Conservation (phyloP, 2,329 filamentous ascomycete genomes). For the Monosporascus ibericus region DNA sequence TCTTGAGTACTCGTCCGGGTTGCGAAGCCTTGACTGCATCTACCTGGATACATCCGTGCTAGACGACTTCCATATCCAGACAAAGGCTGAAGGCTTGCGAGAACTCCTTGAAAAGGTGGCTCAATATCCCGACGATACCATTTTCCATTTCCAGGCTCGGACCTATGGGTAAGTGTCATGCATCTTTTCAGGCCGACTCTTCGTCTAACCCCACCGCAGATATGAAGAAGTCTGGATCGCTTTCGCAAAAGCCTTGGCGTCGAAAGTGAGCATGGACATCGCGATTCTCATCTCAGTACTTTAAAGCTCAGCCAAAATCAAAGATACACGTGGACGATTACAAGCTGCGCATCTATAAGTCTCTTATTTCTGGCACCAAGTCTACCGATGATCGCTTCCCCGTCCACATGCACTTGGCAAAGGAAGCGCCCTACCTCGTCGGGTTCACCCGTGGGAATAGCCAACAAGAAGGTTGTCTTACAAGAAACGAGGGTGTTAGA, state of each 20-base stretch:
- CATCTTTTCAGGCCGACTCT: background rate
- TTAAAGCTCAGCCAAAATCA: conserved; percentile 3
- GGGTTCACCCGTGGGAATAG: conserved; percentile 73
- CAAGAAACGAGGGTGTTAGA: conserved; percentile 51
- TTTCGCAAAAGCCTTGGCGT: conserved; percentile 62
- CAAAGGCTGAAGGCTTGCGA: conserved; percentile 67
- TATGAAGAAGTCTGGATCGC: conserved; percentile 92
- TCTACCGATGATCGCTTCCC: conserved; percentile 33
- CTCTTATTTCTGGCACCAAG: conserved; percentile 41
- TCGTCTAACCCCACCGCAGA: conserved; percentile 19
- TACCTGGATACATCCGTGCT: conserved; percentile 85
- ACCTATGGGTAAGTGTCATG: conserved; percentile 58
- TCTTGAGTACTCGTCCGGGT: conserved; percentile 63
- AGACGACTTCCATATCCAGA: conserved; percentile 40
- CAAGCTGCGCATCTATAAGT: conserved; percentile 65
- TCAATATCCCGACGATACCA: conserved; percentile 63
- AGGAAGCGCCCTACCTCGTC: conserved; percentile 61
- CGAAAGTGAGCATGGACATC: conserved; percentile 39
- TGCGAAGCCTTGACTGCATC: conserved; percentile 67
- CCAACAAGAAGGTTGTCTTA: conserved; percentile 65
- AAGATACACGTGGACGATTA: conserved; percentile 80
- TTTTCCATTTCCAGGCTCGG: conserved; percentile 84
- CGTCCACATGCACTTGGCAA: conserved; percentile 36
- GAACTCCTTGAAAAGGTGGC: conserved; percentile 67
- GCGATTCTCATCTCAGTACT: background rate